These are phyloP conservation scores for Umbelopsis isabellina DNA, from an alignment of 192 early-diverging fungal species.

Conservation along the genomic window DNA sequence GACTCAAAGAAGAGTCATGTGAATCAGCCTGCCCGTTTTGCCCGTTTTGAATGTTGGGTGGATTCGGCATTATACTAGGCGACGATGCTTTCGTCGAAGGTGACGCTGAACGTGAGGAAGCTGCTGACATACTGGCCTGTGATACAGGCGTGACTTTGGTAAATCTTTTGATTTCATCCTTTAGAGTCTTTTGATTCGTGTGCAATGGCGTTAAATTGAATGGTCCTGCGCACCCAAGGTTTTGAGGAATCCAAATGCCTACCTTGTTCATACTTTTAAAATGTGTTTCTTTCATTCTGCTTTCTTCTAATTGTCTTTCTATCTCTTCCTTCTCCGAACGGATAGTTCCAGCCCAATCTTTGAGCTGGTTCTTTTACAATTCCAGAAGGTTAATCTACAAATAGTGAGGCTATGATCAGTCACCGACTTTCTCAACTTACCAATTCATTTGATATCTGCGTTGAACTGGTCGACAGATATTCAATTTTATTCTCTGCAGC, in stretches of 20 bases:
- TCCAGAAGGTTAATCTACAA: not conserved
- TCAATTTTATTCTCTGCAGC: conserved; percentile 32
- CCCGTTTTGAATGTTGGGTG: not conserved
- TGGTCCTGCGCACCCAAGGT: not conserved
- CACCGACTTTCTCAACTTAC: conserved; percentile 1
- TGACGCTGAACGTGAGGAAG: conserved; percentile 1
- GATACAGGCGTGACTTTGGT: conserved; percentile 41
- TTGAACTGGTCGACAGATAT: conserved; percentile 7
- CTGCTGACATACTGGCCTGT: conserved; percentile 16
- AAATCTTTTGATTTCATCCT: conserved; percentile 78
- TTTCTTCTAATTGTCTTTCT: conserved; percentile 66
- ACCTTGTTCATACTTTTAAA: conserved; percentile 77
- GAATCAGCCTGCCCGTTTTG: not conserved
- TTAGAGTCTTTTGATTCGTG: conserved; percentile 58
- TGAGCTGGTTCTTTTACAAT: conserved; percentile 44
- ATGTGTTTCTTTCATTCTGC: conserved; percentile 67
- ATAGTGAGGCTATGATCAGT: not conserved
- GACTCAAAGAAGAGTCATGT: not conserved
- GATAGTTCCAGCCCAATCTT: conserved; percentile 46
- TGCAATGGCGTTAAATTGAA: not conserved
- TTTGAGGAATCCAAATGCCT: conserved; percentile 12
- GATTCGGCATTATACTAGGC: not conserved
- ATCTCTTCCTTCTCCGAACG: conserved; percentile 50
- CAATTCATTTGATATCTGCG: not conserved
- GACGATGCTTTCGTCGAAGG: conserved; percentile 5